Percentiles rank a stretch among this genome's conserved stretches.
phyloP scores from a whole-genome alignment of 108 stramenopile species.

The Parietichytrium sp. region DNA sequence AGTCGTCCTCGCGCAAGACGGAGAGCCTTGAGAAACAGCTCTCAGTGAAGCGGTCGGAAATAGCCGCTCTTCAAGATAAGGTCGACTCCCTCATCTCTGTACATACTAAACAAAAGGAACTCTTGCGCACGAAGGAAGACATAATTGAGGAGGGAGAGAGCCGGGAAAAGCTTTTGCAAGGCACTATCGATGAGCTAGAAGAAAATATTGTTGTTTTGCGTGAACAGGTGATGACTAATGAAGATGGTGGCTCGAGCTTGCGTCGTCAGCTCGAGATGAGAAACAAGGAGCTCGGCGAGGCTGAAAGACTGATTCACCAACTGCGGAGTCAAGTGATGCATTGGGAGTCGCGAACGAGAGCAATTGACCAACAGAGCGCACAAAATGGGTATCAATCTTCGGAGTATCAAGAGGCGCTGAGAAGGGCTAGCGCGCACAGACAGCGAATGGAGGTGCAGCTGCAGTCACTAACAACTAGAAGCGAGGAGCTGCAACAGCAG shows the following conservation, averaged over 20 bases:
- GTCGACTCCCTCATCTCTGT: neutral
- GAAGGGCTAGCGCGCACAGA: constrained; percentile 11
- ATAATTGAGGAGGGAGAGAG: constrained; percentile 7
- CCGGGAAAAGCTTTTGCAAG: neutral
- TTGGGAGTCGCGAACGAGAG: neutral
- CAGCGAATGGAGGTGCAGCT: constrained; percentile 33
- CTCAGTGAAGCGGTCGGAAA: neutral
- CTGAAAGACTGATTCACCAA: neutral
- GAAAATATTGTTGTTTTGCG: constrained; percentile 13
- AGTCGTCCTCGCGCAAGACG: neutral
- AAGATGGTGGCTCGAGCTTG: neutral
- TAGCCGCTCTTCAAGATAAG: constrained; percentile 6
- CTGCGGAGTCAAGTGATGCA: neutral
- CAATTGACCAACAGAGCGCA: neutral
- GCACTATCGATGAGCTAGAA: constrained; percentile 37
- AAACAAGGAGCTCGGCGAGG: neutral
- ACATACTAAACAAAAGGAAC: neutral
- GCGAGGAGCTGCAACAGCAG: neutral
- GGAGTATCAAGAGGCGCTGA: neutral
- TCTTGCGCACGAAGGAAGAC: neutral
- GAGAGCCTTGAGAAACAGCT: neutral
- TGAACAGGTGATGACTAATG: neutral
- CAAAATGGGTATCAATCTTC: neutral
- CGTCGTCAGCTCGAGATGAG: neutral
- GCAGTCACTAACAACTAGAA: neutral